Evolutionary conservation across 2,329 filamentous ascomycete genomes (phyloP).

Genomic region (Talaromyces sp.): DNA sequence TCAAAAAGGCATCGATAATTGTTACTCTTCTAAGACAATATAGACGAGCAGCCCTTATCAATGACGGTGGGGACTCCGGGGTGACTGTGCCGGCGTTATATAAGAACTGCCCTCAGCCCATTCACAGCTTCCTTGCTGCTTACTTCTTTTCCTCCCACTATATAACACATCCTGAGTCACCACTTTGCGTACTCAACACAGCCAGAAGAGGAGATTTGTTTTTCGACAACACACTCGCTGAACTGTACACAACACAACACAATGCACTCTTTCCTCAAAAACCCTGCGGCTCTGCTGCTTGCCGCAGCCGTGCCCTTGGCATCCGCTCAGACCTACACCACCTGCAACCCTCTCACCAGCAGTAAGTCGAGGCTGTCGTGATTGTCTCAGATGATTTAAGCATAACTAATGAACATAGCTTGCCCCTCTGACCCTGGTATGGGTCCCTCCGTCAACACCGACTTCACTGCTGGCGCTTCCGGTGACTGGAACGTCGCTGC

Average conservation of each 20-base stretch:
- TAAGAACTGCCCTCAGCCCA: neutral
- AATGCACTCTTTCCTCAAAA: conserved; percentile 29
- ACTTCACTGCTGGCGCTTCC: conserved; percentile 47
- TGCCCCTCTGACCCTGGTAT: conserved; percentile 71
- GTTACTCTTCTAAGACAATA: neutral
- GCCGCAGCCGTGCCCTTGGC: conserved; percentile 27
- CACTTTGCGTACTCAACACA: neutral
- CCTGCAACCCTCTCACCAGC: conserved; percentile 62
- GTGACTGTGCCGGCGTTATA: neutral
- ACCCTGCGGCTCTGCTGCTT: conserved; percentile 25
- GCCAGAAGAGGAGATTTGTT: neutral
- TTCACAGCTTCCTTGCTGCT: neutral
- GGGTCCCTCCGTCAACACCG: conserved; percentile 37
- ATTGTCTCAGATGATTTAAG: too few relatives aligned
- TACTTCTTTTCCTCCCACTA: neutral
- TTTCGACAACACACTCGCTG: neutral
- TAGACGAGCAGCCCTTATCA: neutral
- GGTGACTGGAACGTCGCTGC: conserved; percentile 69
- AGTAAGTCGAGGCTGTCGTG: conserved; percentile 19
- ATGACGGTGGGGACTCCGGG: neutral
- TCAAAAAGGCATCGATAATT: too few relatives aligned
- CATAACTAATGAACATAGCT: conserved; percentile 26
- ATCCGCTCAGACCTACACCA: conserved; percentile 66
- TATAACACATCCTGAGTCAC: neutral
- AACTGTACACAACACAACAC: neutral